Base-by-base conservation (phyloP, 2,329 filamentous ascomycete genomes). In the Lasiodiplodia hormozganensis region DNA sequence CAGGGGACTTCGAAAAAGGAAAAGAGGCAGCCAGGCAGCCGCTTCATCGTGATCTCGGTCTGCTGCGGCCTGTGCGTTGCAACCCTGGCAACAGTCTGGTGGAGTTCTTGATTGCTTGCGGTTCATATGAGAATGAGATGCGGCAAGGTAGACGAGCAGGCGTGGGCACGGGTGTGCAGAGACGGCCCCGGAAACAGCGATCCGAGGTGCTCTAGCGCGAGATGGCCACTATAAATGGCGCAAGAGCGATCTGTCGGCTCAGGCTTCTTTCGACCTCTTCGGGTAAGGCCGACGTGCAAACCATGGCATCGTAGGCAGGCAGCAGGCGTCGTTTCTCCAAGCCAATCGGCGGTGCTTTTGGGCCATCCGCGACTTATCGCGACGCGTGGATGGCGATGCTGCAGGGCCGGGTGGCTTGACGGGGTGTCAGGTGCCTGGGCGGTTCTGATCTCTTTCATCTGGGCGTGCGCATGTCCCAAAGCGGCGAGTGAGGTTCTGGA, bases 1-100 rank as follows among this genome's bases (percentile, higher is more conserved):
- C 43, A 64, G 60, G 60, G 60, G 60, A 64, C 38, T 64, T 49
- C 36, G 43, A 28, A 64, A 38, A 18, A 36, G 47, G 60, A 52
- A 64, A 64, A 3, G 31, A n/a, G 23, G n/a, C 21, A 52, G 14
- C 60, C n/a, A 21, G 28, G 18, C n/a, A n/a, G 14, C 47, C 60
- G 47, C 31, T 38, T 18, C 60, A 52, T 64, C 43, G 60, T 21
- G 47, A 52, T 64, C 47, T 38, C n/a, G 31, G 14, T 56, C 28
- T 38, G 18, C 34, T 18, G 36, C 6, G 14, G 23, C 31, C 8
- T 16, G 54, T 31, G 36, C 36, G 18, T n/a, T 16, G 12, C n/a
- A 21, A 34, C 14, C 54, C 36, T 21, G 12, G 7, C 34, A 31
- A 21, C 38, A 28, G 23, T 6, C 11, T 28, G 36, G 7, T 25